Base-by-base conservation (phyloP, 345 rosid genomes). In the Citrus sinensis region DNA sequence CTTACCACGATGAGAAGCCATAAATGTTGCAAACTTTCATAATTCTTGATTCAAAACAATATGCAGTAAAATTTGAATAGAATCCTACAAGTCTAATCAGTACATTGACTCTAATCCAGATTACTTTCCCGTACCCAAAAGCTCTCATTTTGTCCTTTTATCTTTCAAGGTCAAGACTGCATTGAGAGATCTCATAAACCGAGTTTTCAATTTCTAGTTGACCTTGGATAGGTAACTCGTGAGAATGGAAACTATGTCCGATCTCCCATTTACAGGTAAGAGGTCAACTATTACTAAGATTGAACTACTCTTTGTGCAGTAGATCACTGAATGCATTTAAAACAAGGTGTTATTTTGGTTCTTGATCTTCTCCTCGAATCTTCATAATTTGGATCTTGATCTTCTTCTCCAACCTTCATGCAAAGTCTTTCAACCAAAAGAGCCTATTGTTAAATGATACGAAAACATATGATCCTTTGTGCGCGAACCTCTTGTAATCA, bases 1-100 rank as follows among this genome's bases (percentile, higher is more conserved):
- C 30, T 32, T 25, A 79, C 42, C 40, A 64, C 42, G 64, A 70
- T 49, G 68, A 81, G 40, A 73, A 71, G 70, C 29, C 39, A 76
- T 19, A 27, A 70, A 49, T 68, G 11, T 22, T 34, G 14, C 46
- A 62, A 39, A 67, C 7, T 55, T 40, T 16, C 19, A 13, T 42
- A 64, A 60, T 10, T 73, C 62, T 56, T 17, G 61, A 67, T 20
- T 11, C 54, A 27, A 37, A 64, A 54, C 34, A 63, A 11, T 29
- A 49, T 59, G 24, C 51, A 73, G 24, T 37, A 35, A 35, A 35
- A 7, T n/a, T n/a, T 37, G 4, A 25, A 25, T 70, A 5, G 14
- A 25, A 70, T 70, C 37, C 13, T 16, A 49, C 58, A 70, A 56
- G 34, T 69, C 58, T 69, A 69, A 19, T 42, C 58, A n/a, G 55